Evolutionary conservation across 75 land plant species (phyloP).

Genomic region (Cryptomeria japonica): DNA sequence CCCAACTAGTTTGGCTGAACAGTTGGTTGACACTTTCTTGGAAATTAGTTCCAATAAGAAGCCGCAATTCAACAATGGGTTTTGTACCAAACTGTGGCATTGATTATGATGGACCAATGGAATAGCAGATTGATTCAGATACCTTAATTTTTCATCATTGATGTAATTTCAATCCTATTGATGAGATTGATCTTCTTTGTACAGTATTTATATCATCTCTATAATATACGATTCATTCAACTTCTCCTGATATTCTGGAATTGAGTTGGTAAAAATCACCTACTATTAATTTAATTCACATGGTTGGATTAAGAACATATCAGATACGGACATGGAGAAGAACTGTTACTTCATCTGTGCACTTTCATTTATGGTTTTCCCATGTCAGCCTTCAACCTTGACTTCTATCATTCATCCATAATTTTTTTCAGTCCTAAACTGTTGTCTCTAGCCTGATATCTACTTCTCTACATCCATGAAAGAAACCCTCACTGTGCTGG

Average conservation of each 20-base stretch:
- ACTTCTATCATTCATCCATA: neutral
- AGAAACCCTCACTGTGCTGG: neutral
- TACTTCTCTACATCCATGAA: neutral
- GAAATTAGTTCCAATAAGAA: slow-evolving; percentile 64
- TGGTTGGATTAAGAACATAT: neutral
- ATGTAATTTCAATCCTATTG: slow-evolving; percentile 8
- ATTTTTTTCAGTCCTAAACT: neutral
- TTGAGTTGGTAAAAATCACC: slow-evolving; percentile 2
- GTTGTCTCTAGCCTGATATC: neutral
- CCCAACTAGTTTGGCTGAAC: slow-evolving; percentile 74
- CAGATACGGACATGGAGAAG: neutral
- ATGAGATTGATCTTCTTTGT: slow-evolving; percentile 8
- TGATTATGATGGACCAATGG: slow-evolving; percentile 17
- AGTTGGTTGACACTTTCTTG: slow-evolving; percentile 75
- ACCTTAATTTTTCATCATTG: slow-evolving; percentile 12
- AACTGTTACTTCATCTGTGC: neutral
- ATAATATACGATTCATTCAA: slow-evolving; percentile 11
- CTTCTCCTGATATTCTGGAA: slow-evolving; percentile 1
- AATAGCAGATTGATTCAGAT: slow-evolving; percentile 5
- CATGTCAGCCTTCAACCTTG: neutral
- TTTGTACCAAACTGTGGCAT: slow-evolving; percentile 62
- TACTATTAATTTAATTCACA: neutral
- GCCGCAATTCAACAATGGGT: slow-evolving; percentile 35
- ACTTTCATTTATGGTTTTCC: neutral
- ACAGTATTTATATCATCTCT: slow-evolving; percentile 8